Percentiles rank a stretch among this genome's conserved stretches.
Evolutionary conservation across 2,329 filamentous ascomycete species (phyloP).

Genomic region (Pseudomassariella vexata): DNA sequence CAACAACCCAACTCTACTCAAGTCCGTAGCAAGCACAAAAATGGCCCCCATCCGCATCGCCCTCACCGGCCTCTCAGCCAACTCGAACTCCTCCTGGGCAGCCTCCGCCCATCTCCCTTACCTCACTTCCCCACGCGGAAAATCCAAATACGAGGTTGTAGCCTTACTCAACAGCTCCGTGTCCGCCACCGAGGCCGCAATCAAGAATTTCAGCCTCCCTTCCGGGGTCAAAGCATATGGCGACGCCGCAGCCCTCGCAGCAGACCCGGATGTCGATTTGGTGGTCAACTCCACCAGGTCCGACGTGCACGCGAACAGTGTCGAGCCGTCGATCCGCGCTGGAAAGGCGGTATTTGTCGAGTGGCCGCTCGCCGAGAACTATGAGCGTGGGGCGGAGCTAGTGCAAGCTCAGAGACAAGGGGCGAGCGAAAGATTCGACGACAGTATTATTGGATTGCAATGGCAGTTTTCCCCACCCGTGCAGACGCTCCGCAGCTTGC

Average conservation of each 20-base stretch:
- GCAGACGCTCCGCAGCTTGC: conserved; percentile 33
- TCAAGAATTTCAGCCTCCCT: conserved; percentile 33
- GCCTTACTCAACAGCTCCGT: conserved; percentile 44
- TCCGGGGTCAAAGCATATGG: conserved; percentile 41
- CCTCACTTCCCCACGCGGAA: conserved; percentile 38
- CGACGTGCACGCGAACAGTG: conserved; percentile 40
- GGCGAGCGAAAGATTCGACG: no score
- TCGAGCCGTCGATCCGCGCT: conserved; percentile 38
- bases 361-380: conserved; percentile 47
- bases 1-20: no score
- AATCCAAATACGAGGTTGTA: conserved; percentile 37
- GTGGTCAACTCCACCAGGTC: conserved; percentile 48
- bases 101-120: conserved; percentile 51
- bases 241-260: conserved; percentile 36
- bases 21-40: no score
- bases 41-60: conserved; percentile 48
- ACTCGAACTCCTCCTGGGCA: conserved; percentile 46
- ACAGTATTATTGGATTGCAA: no score
- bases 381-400: conserved; percentile 27
- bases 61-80: conserved; percentile 49
- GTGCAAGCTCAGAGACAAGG: not conserved
- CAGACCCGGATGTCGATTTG: conserved; percentile 43
- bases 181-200: conserved; percentile 34
- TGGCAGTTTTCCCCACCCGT: conserved; percentile 36
- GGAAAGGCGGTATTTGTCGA: conserved; percentile 50